These are phyloP conservation scores for Odontarrhena argentea DNA, from an alignment of 345 rosid genomes.

Conservation along the genomic window DNA sequence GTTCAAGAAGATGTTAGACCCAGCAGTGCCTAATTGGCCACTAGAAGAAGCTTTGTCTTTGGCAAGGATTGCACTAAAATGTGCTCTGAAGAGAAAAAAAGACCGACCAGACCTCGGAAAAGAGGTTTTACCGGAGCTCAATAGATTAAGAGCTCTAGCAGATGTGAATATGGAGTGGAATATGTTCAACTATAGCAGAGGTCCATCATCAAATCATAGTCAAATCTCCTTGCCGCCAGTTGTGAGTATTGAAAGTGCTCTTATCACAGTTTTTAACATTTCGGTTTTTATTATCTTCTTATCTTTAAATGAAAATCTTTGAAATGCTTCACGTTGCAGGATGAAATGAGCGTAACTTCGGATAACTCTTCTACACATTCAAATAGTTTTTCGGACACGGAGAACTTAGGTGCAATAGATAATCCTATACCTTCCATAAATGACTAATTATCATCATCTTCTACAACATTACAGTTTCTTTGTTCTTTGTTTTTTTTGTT, in stretches of 20 bases:
- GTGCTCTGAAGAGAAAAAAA: constrained; percentile 81
- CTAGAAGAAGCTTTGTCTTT: constrained; percentile 58
- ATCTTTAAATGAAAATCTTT: neutral
- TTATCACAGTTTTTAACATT: neutral
- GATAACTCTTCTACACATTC: constrained; percentile 40
- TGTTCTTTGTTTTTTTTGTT: neutral
- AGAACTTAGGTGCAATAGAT: constrained; percentile 33
- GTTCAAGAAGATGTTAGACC: constrained; percentile 66
- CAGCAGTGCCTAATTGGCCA: constrained; percentile 77
- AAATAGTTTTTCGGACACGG: constrained; percentile 30
- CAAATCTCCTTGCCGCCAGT: constrained; percentile 38
- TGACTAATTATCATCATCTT: constrained; percentile 3
- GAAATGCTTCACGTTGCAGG: constrained; percentile 47
- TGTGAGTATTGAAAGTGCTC: constrained; percentile 42
- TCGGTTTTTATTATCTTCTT: constrained; percentile 1
- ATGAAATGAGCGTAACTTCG: constrained; percentile 45
- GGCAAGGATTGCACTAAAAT: constrained; percentile 64
- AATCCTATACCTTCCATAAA: neutral
- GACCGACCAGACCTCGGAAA: constrained; percentile 91
- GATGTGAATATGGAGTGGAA: constrained; percentile 49
- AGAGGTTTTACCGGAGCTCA: constrained; percentile 65
- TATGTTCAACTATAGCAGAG: constrained; percentile 35
- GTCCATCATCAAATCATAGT: constrained; percentile 44
- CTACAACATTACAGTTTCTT: constrained; percentile 2
- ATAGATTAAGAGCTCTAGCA: constrained; percentile 59